Evolutionary conservation across 1,284 basidiomycete species (phyloP), one percentile per base, ranked within the genome.

Genomic region (Cutaneotrichosporon mucoides): DNA sequence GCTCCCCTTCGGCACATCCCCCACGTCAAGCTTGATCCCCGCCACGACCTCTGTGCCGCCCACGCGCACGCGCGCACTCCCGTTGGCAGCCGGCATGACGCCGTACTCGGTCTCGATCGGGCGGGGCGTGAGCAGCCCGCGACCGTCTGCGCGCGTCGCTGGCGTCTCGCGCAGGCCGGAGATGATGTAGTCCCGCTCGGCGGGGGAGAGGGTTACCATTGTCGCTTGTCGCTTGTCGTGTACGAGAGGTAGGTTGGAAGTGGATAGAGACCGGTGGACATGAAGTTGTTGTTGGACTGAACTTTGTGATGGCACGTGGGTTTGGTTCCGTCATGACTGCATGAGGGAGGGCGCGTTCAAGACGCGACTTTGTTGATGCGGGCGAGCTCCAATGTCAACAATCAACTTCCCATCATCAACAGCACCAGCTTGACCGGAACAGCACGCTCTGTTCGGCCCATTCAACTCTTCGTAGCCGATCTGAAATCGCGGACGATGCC

Each of bases 1-100:
- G 12, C 40, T 44, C 34, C 43, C 56, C 11, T 37, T 51, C 0
- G 62, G 52, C 3, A 58, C 65, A 56, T 76, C 76, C 5, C 61
- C 69, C 6, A 78, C 76, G 56, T 76, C 76, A 41, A 79, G 64
- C 60, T 68, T 69, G 52, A 79, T 68, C 6, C 77, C 77, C 1
- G 73, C 76, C 6, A 79, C 58, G 2, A 78, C 71, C 54, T 79
- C 73, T 3, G 77, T 78, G n/a, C 66, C 72, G 9, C 61, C 61
- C 7, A 76, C 36, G 3, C 67, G 62, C 15, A 79, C 70, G 51
- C 74, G 60, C 3, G 77, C 70, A 36, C 67, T 70, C 1, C 77
- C 77, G 51, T 72, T 76, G 2, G 76, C 73, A 46, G 77, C 73
- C 0, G 77, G 77, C 16, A 73, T 73, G 24, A 74, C 72, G 34